Conservation (phyloP, 768 basidiomycete genomes). For the Naematelia encephala region DNA sequence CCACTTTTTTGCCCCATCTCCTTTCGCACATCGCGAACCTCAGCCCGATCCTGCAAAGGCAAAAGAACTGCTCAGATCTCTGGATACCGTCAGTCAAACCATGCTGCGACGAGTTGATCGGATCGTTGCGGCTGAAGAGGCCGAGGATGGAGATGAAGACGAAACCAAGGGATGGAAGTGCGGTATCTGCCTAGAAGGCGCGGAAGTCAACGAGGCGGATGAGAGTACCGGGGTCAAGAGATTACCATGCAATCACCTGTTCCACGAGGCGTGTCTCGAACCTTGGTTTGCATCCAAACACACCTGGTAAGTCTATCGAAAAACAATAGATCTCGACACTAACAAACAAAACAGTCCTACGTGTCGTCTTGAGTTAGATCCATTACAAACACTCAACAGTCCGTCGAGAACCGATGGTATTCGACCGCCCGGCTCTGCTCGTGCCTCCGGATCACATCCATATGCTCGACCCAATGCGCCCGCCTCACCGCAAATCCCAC, state of each 20-base stretch:
- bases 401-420: neutral
- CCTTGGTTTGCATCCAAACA: slow-evolving; percentile 37
- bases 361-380: slow-evolving; percentile 42
- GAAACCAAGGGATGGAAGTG: slow-evolving; percentile 40
- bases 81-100: slow-evolving; percentile 21
- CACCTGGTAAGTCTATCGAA: slow-evolving; percentile 39
- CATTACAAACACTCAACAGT: slow-evolving; percentile 29
- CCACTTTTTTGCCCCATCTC: slow-evolving; percentile 4
- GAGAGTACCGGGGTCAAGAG: slow-evolving; percentile 30
- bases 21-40: neutral
- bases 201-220: slow-evolving; percentile 7
- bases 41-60: slow-evolving; percentile 36
- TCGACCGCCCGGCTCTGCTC: neutral
- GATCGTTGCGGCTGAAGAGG: slow-evolving; percentile 30
- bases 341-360: slow-evolving; percentile 27
- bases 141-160: slow-evolving; percentile 13
- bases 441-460: slow-evolving; percentile 17
- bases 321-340: no score
- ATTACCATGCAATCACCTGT: slow-evolving; percentile 43
- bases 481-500: neutral
- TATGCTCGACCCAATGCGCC: slow-evolving; percentile 16
- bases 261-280: slow-evolving; percentile 33
- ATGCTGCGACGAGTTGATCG: slow-evolving; percentile 27
- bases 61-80: slow-evolving; percentile 29
- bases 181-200: slow-evolving; percentile 40